Percentiles rank a stretch among this genome's conserved stretches.
Evolutionary conservation across 768 basidiomycete species (phyloP).

Genomic region (Termitomyces bulborhizus): DNA sequence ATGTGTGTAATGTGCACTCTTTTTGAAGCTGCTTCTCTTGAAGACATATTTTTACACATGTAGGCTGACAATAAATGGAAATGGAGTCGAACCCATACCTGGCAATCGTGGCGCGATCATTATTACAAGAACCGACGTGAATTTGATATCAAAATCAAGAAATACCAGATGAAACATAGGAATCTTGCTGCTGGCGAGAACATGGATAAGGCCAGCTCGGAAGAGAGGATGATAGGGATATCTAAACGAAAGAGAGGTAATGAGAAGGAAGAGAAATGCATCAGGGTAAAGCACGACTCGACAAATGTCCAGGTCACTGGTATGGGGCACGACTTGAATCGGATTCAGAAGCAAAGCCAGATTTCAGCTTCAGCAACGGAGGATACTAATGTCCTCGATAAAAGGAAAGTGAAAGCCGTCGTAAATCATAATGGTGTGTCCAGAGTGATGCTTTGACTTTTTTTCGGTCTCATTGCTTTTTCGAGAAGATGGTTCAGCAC

Average conservation of each 20-base stretch:
- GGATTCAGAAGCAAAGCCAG: not conserved
- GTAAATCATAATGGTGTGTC: not conserved
- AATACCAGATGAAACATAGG: slow-evolving; percentile 2
- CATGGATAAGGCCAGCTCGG: not conserved
- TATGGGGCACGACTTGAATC: not conserved
- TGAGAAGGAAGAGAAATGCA: slow-evolving; percentile 6
- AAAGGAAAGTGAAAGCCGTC: not conserved
- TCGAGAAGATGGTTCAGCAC: not conserved
- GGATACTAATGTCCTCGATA: not conserved
- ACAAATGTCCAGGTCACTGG: not conserved
- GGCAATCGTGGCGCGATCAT: slow-evolving; percentile 61
- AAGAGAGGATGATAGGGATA: not conserved
- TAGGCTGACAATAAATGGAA: slow-evolving; percentile 38
- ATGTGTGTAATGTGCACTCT: slow-evolving; percentile 30
- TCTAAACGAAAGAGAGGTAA: slow-evolving; percentile 11
- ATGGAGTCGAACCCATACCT: slow-evolving; percentile 47
- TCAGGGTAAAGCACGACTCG: not conserved
- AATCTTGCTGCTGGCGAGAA: not conserved
- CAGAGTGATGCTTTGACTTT: not conserved
- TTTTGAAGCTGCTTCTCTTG: not conserved
- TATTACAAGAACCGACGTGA: slow-evolving; percentile 38
- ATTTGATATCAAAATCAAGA: not conserved
- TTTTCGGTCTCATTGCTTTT: not conserved
- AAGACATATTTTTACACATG: not conserved
- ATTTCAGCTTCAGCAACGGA: no score